These are phyloP conservation scores for Alternaria longipes DNA, from an alignment of 2,329 filamentous ascomycete genomes.

Conservation along the genomic window DNA sequence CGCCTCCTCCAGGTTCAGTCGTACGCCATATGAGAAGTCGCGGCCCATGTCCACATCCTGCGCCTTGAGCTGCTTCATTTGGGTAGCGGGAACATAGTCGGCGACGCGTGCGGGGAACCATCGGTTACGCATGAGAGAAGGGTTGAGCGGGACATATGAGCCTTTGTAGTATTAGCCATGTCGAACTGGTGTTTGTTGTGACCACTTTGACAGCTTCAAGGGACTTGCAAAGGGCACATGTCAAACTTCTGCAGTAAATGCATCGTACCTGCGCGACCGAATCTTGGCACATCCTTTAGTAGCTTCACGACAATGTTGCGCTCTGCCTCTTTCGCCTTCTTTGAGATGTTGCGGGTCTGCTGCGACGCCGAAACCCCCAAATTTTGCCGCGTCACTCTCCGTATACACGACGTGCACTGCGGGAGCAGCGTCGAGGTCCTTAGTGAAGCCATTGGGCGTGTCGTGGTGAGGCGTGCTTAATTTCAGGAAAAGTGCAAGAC, in stretches of 20 bases:
- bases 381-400: slow-evolving; percentile 43
- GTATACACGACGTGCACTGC: slow-evolving; percentile 52
- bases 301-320: slow-evolving; percentile 61
- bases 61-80: slow-evolving; percentile 56
- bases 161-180: slow-evolving; percentile 52
- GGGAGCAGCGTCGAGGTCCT: slow-evolving; percentile 46
- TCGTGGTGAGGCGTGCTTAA: slow-evolving; percentile 19
- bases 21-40: slow-evolving; percentile 57
- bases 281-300: slow-evolving; percentile 62
- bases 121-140: slow-evolving; percentile 63
- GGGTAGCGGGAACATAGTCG: slow-evolving; percentile 60
- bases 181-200: not conserved
- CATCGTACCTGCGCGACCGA: slow-evolving; percentile 54
- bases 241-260: slow-evolving; percentile 1
- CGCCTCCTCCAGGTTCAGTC: slow-evolving; percentile 40
- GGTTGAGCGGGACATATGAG: slow-evolving; percentile 61
- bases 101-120: slow-evolving; percentile 63
- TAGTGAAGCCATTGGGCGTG: slow-evolving; percentile 46
- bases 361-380: slow-evolving; percentile 40
- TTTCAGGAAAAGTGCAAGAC: slow-evolving; percentile 26
- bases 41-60: slow-evolving; percentile 57
- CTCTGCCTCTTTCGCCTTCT: slow-evolving; percentile 54
- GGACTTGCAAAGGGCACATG: not conserved
- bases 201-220: slow-evolving; percentile 4
- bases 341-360: slow-evolving; percentile 58